Base-by-base conservation (phyloP, 1,139 yeast genomes). In the Candida sanyaensis region DNA sequence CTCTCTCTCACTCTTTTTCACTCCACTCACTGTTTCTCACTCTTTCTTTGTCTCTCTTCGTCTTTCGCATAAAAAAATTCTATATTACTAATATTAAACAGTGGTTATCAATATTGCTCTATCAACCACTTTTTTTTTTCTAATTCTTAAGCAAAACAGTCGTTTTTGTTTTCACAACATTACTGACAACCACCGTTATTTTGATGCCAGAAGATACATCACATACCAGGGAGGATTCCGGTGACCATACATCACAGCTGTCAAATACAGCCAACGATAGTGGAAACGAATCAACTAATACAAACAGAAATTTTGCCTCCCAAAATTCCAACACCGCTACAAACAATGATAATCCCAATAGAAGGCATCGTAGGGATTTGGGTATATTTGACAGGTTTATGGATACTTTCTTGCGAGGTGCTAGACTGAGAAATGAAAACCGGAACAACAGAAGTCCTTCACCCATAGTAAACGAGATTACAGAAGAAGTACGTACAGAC, bases 321-420 rank as follows among this genome's bases (percentile, higher is more conserved):
- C 39, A 39, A 34, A 33, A 39, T 23, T 13, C 42, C 4, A 31
- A 23, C 13, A 30, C 43, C 2, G 23, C 42, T 30, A 28, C 37
- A 21, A 45, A 29, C 31, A 37, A 34, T n/a, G 28, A 33, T 31
- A 28, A 43, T 12, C 37, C 42, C 12, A 39, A 21, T 11, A 37
- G 48, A 44, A 23, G 37, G 10, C 49, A 42, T 26, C 43, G 52
- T 40, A 32, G 31, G 21, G 50, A 49, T 29, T 29, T 46, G 39
- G 46, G 50, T 4, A n/a, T 51, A 9, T 51, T 51, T 48, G 54
- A 51, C 41, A 30, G 54, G n/a, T 43, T 51, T 36, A 45, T 49
- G 38, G 51, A 49, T 32, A 45, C 47, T 12, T 29, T 50, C 27
- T 31, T 48, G n/a, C 43, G 51, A 46, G 26, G 33, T 7, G 37